Evolutionary conservation across 352 stramenopile genomes (phyloP), one percentile per base, ranked within the genome.

Genomic region (Pythium chondricola): DNA sequence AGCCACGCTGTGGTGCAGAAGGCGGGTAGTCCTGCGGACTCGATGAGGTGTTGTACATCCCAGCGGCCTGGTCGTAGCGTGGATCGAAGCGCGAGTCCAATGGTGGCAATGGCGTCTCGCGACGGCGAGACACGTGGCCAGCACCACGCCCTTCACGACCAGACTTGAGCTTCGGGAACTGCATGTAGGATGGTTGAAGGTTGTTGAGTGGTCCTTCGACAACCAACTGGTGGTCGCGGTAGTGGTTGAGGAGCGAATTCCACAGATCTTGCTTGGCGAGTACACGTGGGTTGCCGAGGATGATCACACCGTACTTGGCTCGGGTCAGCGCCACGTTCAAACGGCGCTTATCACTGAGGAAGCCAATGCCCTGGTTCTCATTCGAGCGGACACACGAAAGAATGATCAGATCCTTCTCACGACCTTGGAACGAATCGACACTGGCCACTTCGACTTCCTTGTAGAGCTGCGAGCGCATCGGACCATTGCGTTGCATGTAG

Each of bases 351-450:
- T 99, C 97, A 29, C 90, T 98, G 21, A 99, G 59, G 63, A 99
- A 99, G 20, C 97, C 97, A 63, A 99, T 99, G 16, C 96, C 97
- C 48, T 99, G 95, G 63, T 97, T 96, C 53, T 99, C 94, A 65
- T 98, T 99, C n/a, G 96, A 99, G 43, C 95, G 91, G 25, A 99
- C 97, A 65, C 97, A 99, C 9, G 95, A 98, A 18, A 97, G 61
- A 54, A 97, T 95, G 54, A 99, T 99, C 43, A 98, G 86, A 67
- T 99, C 97, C 70, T 99, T 99, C 62, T 99, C 97, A 30, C 97
- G 93, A 11, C 97, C 97, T 71, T 99, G 97, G 66, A 99, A 99
- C 50, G 95, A 97, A 79, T 99, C 97, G 6, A 99, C 97, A 50
- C 83, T 98, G 14, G 97, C 97, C 16, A 99, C 95, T 81, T 99